phyloP scores from a whole-genome alignment of 2,329 filamentous ascomycete species.

The Tolypocladium sp. region DNA sequence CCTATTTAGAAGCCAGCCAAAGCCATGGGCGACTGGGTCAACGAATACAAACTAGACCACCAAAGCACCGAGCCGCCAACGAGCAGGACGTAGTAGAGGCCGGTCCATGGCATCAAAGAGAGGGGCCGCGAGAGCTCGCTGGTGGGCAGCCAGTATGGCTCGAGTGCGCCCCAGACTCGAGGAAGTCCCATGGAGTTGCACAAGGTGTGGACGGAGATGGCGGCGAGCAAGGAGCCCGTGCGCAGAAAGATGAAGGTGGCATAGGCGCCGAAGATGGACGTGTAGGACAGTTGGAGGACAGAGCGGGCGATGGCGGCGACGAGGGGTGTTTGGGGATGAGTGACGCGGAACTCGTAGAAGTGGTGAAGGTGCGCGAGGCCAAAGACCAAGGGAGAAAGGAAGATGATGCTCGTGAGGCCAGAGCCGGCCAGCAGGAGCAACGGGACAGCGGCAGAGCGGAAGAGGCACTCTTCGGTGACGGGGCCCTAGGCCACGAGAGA shows the following conservation, averaged over 20 bases:
- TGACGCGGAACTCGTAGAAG: constrained; percentile 86
- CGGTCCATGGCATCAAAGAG: constrained; percentile 48
- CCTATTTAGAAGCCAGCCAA: constrained; percentile 15
- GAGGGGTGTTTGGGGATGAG: constrained; percentile 61
- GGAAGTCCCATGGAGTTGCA: constrained; percentile 92
- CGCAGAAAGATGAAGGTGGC: constrained; percentile 82
- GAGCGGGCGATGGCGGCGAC: constrained; percentile 59
- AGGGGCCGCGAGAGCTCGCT: constrained; percentile 11
- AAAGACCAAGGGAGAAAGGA: constrained; percentile 80
- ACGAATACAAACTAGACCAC: constrained; percentile 58
- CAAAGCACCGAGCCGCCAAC: constrained; percentile 64
- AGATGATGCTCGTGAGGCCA: constrained; percentile 52
- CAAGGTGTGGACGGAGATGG: constrained; percentile 71
- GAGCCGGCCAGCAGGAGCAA: constrained; percentile 66
- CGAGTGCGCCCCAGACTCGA: constrained; percentile 71
- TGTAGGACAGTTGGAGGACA: constrained; percentile 79
- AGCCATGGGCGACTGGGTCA: constrained; percentile 48
- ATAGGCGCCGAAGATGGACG: constrained; percentile 87
- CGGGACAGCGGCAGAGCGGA: constrained; percentile 78
- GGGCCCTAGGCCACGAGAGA: constrained; percentile 51
- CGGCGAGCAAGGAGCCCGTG: constrained; percentile 70
- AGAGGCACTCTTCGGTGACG: constrained; percentile 86
- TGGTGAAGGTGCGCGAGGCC: constrained; percentile 92
- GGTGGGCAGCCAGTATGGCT: constrained; percentile 34
- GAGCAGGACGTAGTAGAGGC: constrained; percentile 71